Base-by-base conservation (phyloP, 2,329 filamentous ascomycete species). In the Alternaria solani region DNA sequence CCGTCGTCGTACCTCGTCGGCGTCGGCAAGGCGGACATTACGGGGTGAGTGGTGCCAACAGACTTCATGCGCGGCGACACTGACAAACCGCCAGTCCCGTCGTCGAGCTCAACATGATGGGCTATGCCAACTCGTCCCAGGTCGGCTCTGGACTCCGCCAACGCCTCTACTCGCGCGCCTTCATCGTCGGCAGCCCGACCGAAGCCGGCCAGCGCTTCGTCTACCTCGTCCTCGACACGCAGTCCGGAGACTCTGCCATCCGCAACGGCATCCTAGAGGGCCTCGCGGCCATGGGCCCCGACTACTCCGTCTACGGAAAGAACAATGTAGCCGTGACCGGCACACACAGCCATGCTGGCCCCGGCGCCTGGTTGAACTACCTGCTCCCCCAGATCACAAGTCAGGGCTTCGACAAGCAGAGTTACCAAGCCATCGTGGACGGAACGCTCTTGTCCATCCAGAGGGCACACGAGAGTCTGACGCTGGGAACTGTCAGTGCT, bases 341-440 rank as follows among this genome's bases (percentile, higher is more conserved):
- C 55, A 98, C 94, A 0, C 94, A 98, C 78, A 95, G 92, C 26
- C 94, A 98, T 80, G 90, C 93, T 25, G 94, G 94, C 0, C 94
- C 94, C 0, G 94, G 91, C 2, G 94, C 91, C 6, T 98, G 93
- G 93, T 84, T 96, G 75, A 98, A 98, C 79, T 98, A 97, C 75
- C 85, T 98, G 9, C 84, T 97, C 6, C 94, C 94, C 7, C 94
- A 97, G 75, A 91, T 98, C 65, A 95, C 94, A 0, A 94, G 89
- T 72, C 85, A 91, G 59, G 94, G 94, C 0, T 97, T 97, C 70
- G 86, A 93, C 78, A 88, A 89, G 71, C 91, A 96, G 77, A 96
- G 92, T 71, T 96, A 96, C 73, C 86, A 89, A 65, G 93, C 94
- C 28, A 93, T 98, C 63, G 93, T 98, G 0, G 89, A 95, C 68